phyloP scores from a whole-genome alignment of 306 rosid genomes.

The Gastrolobium bilobum region DNA sequence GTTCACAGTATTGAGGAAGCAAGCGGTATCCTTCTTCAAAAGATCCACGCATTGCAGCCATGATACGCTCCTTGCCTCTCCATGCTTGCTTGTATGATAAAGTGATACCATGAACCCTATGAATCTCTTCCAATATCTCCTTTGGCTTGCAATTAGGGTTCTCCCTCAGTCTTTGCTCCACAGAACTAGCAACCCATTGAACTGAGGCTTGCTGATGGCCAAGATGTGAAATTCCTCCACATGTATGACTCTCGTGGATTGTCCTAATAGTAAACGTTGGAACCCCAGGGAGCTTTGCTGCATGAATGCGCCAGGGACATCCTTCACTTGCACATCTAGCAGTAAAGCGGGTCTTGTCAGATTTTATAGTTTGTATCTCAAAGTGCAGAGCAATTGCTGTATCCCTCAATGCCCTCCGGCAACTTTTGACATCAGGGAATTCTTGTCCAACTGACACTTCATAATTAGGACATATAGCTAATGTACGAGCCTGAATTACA shows the following conservation, averaged over 20 bases:
- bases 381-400: conserved; percentile 89
- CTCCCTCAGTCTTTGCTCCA: conserved; percentile 81
- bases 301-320: conserved; percentile 96
- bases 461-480: conserved; percentile 60
- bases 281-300: conserved; percentile 93
- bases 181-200: conserved; percentile 93
- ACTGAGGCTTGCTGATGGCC: conserved; percentile 96
- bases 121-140: conserved; percentile 94
- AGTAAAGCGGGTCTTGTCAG: conserved; percentile 91
- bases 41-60: conserved; percentile 96
- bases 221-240: conserved; percentile 88
- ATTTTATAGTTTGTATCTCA: conserved; percentile 90
- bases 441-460: conserved; percentile 84
- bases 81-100: conserved; percentile 92
- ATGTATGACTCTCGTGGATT: conserved; percentile 73
- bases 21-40: conserved; percentile 91
- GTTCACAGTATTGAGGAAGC: conserved; percentile 91
- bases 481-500: conserved; percentile 76
- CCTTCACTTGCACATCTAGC: conserved; percentile 91
- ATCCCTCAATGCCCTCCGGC: conserved; percentile 87
- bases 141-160: conserved; percentile 89
- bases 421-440: conserved; percentile 91
- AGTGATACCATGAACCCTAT: conserved; percentile 85
- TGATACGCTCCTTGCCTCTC: conserved; percentile 96
- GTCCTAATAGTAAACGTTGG: conserved; percentile 91